Conservation (phyloP, 306 rosid species). For the Quercus ilex region DNA sequence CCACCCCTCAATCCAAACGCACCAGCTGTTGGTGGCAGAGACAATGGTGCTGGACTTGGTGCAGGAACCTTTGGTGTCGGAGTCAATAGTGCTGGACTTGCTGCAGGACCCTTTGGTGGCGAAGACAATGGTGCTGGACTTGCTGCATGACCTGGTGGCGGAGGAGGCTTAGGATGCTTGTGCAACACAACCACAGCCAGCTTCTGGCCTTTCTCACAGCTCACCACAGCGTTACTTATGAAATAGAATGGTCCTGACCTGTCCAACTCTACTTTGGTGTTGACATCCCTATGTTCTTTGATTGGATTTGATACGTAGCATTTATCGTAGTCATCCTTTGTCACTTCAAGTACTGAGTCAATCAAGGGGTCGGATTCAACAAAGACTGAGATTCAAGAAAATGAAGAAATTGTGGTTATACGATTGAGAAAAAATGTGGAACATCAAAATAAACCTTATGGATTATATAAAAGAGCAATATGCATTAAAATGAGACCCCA, state of each 20-base stretch:
- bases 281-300: background rate
- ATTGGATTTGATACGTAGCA: conserved; percentile 12
- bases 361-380: background rate
- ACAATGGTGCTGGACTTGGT: no score
- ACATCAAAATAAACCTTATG: background rate
- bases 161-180: background rate
- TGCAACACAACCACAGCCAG: conserved; percentile 7
- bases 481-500: no score
- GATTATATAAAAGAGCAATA: no score
- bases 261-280: conserved; percentile 11
- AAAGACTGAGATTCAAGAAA: background rate
- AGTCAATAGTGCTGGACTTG: no score
- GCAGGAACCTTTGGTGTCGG: no score
- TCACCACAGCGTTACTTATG: conserved; percentile 23
- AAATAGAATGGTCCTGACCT: conserved; percentile 26
- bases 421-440: background rate
- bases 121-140: no score
- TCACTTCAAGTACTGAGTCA: conserved; percentile 11
- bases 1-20: background rate
- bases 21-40: background rate
- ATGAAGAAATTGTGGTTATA: background rate
- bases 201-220: conserved; percentile 32
- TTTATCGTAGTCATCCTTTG: conserved; percentile 2
- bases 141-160: no score
- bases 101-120: no score